Percentiles rank a stretch among this genome's conserved stretches.
phyloP scores from a whole-genome alignment of 345 rosid genomes.

The Carallia brachiata region DNA sequence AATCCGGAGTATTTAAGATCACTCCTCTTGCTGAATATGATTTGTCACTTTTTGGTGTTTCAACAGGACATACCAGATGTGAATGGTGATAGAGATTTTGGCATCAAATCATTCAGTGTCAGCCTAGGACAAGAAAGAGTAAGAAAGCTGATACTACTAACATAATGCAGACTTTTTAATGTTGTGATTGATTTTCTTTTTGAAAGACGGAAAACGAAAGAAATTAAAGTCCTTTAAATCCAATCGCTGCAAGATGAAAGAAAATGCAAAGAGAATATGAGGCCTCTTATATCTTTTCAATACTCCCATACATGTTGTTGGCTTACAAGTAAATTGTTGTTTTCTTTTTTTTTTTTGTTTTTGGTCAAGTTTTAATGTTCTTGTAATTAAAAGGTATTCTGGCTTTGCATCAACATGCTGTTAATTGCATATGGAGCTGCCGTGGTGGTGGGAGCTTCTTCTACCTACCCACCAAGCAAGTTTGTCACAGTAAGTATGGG shows the following conservation, averaged over 20 bases:
- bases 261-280: no score
- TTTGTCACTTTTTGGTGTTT: not conserved
- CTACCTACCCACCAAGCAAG: constrained; percentile 18
- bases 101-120: constrained; percentile 29
- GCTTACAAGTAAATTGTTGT: not conserved
- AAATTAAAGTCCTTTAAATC: no score
- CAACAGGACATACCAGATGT: constrained; percentile 42
- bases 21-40: not conserved
- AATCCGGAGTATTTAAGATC: no score
- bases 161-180: no score
- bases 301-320: no score
- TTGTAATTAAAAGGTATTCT: constrained; percentile 19
- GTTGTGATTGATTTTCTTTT: no score
- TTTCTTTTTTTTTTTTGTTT: no score
- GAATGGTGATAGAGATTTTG: constrained; percentile 33
- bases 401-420: constrained; percentile 34
- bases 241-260: no score
- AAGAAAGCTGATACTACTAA: not conserved
- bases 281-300: no score
- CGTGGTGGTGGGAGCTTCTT: constrained; percentile 25
- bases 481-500: constrained; percentile 20
- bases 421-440: constrained; percentile 32
- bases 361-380: no score
- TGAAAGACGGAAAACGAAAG: no score
- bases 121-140: constrained; percentile 31